phyloP scores from a whole-genome alignment of 352 stramenopile species.

The Phytophthora pseudosyringae region DNA sequence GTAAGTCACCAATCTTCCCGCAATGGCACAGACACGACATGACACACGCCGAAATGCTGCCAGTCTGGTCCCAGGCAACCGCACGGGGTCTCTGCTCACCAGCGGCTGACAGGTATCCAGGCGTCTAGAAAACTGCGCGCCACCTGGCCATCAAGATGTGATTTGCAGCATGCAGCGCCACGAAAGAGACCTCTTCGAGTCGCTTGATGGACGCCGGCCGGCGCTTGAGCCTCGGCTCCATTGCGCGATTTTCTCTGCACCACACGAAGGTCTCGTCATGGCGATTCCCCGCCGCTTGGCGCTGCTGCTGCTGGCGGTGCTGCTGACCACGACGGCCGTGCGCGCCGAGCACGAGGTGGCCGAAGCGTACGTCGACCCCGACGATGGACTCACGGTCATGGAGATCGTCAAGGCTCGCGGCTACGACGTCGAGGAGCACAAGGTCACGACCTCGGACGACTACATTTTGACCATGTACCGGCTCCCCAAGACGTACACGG shows the following conservation, averaged over 20 bases:
- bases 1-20: too few relatives aligned
- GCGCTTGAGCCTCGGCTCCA: conserved; percentile 11
- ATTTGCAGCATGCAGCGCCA: conserved; percentile 23
- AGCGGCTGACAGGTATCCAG: conserved; percentile 31
- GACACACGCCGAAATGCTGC: conserved; percentile 2
- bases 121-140: conserved; percentile 25
- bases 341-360: conserved; percentile 20
- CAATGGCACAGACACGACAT: background rate
- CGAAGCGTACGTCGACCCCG: conserved; percentile 45
- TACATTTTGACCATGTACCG: conserved; percentile 78
- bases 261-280: conserved; percentile 19
- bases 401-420: conserved; percentile 54
- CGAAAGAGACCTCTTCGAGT: conserved; percentile 12
- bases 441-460: conserved; percentile 58
- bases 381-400: conserved; percentile 54
- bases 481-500: conserved; percentile 58
- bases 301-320: conserved; percentile 18
- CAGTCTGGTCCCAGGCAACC: background rate
- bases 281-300: conserved; percentile 14
- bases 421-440: conserved; percentile 63
- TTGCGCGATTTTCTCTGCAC: conserved; percentile 24
- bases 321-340: conserved; percentile 13
- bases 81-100: conserved; percentile 4
- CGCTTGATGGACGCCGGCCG: background rate
- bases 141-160: conserved; percentile 22